A percentile compares a stretch with the other conserved stretches of the same genome.
Conservation (phyloP, 208 protist species). For the Naegleria lovaniensis region DNA sequence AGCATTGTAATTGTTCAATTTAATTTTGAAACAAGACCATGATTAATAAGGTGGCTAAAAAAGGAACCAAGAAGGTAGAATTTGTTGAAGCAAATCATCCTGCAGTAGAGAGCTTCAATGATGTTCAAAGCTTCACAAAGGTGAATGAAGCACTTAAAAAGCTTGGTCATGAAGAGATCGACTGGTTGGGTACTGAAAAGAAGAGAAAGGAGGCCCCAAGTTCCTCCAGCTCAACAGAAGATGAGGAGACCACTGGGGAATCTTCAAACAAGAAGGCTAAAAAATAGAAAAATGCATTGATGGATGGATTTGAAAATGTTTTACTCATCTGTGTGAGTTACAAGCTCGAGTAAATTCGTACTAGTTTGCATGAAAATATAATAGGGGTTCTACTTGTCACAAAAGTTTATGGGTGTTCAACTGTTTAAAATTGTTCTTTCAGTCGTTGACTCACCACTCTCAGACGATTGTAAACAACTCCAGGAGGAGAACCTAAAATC, state of each 20-base stretch:
- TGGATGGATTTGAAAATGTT: no score
- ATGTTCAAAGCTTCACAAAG: neutral
- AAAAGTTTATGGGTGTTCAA: neutral
- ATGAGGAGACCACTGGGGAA: neutral
- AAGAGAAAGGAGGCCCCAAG: neutral
- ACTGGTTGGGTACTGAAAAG: neutral
- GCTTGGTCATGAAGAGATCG: neutral
- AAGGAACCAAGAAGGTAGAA: neutral
- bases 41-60: neutral
- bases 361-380: no score
- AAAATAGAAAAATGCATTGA: no score
- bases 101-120: neutral
- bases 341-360: no score
- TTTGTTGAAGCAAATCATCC: neutral
- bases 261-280: no score
- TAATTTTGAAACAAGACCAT: neutral
- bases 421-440: conserved; percentile 79
- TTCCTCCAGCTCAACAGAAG: neutral
- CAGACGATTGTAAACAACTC: conserved; percentile 94
- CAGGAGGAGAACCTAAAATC: conserved; percentile 88
- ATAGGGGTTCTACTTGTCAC: no score
- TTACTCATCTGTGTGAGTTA: no score
- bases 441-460: conserved; percentile 85
- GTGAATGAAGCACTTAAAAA: neutral
- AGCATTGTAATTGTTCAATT: no score